Evolutionary conservation across 1,284 basidiomycete species (phyloP).

Genomic region (Peniophora sp.): DNA sequence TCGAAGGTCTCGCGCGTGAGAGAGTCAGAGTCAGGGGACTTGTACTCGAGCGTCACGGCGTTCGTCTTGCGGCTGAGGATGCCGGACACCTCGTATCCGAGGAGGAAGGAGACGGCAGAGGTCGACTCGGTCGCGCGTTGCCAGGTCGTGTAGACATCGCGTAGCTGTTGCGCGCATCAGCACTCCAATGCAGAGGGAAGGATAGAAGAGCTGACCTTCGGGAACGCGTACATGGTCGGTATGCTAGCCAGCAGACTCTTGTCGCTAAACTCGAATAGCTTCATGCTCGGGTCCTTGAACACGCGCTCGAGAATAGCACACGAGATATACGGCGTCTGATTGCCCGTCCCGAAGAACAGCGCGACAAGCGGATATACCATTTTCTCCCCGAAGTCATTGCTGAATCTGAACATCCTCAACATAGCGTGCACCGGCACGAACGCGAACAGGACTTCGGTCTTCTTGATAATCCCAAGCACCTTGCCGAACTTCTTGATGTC

Average conservation of each 20-base stretch:
- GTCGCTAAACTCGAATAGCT: slow-evolving; percentile 27
- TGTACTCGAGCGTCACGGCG: slow-evolving; percentile 17
- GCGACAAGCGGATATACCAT: slow-evolving; percentile 53
- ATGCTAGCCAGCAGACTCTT: slow-evolving; percentile 24
- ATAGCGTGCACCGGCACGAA: slow-evolving; percentile 53
- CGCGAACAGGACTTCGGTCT: slow-evolving; percentile 47
- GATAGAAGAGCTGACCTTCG: slow-evolving; percentile 24
- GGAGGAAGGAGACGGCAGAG: slow-evolving; percentile 35
- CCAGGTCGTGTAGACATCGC: slow-evolving; percentile 41
- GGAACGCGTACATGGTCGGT: slow-evolving; percentile 24
- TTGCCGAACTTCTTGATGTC: slow-evolving; percentile 56
- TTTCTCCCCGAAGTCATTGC: slow-evolving; percentile 47
- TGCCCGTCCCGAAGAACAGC: slow-evolving; percentile 55
- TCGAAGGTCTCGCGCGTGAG: slow-evolving; percentile 42
- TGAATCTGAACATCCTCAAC: slow-evolving; percentile 41
- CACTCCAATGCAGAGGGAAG: slow-evolving; percentile 32
- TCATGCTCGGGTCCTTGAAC: slow-evolving; percentile 52
- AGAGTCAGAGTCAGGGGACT: slow-evolving; percentile 12
- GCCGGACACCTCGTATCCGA: slow-evolving; percentile 32
- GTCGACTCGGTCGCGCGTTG: slow-evolving; percentile 29
- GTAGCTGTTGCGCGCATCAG: slow-evolving; percentile 34
- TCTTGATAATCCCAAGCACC: slow-evolving; percentile 45
- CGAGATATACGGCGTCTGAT: slow-evolving; percentile 51
- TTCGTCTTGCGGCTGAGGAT: slow-evolving; percentile 17
- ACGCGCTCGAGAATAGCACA: slow-evolving; percentile 51